Conservation (phyloP, 257 asterid species). For the Datura wrightii region DNA sequence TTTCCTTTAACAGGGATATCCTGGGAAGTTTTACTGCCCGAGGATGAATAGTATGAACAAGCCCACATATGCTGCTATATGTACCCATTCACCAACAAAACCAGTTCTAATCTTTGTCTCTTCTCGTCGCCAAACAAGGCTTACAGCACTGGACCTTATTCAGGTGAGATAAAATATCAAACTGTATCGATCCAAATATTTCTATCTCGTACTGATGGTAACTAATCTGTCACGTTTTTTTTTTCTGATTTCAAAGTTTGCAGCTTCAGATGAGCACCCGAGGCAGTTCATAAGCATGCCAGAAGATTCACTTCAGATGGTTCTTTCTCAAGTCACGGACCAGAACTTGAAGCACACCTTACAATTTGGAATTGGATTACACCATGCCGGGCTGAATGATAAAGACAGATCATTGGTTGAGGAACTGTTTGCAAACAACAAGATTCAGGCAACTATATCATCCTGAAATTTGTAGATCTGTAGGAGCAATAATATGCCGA, state of each 20-base stretch:
- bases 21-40: slow-evolving; percentile 98
- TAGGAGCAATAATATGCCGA: slow-evolving; percentile 30
- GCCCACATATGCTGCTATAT: slow-evolving; percentile 97
- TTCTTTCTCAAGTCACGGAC: slow-evolving; percentile 90
- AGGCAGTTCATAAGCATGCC: slow-evolving; percentile 84
- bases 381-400: slow-evolving; percentile 96
- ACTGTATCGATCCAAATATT: slow-evolving; percentile 30
- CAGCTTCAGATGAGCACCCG: slow-evolving; percentile 96
- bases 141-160: slow-evolving; percentile 96
- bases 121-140: slow-evolving; percentile 99
- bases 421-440: slow-evolving; percentile 97
- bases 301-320: slow-evolving; percentile 96
- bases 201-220: slow-evolving; percentile 25
- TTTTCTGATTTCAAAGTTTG: slow-evolving; percentile 61
- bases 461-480: slow-evolving; percentile 29
- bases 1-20: slow-evolving; percentile 77
- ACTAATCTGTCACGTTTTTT: slow-evolving; percentile 35
- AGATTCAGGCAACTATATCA: slow-evolving; percentile 74
- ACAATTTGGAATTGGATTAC: slow-evolving; percentile 98
- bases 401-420: slow-evolving; percentile 96
- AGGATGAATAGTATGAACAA: slow-evolving; percentile 99
- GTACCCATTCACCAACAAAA: slow-evolving; percentile 95
- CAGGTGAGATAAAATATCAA: slow-evolving; percentile 60
- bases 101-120: slow-evolving; percentile 98
- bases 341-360: slow-evolving; percentile 95